phyloP scores from a whole-genome alignment of 768 basidiomycete species.

The Podaxis mareebaensis region DNA sequence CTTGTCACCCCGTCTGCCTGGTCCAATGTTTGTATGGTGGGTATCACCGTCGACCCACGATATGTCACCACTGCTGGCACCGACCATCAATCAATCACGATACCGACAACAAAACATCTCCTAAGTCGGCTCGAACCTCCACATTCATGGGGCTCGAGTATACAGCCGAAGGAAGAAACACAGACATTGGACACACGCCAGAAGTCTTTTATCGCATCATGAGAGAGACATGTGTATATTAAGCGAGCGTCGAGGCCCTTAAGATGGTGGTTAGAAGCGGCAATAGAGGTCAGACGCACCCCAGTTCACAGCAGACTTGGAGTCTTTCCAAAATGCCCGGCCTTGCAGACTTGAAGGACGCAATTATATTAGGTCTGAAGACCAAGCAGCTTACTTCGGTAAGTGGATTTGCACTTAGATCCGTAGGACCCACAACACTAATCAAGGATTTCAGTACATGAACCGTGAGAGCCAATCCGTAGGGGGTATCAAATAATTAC shows the following conservation, averaged over 20 bases:
- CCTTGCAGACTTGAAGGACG: neutral
- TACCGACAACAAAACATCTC: too few species aligned
- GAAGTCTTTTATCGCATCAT: too few species aligned
- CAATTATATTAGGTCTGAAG: neutral
- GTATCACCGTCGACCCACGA: neutral
- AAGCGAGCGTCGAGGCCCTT: neutral
- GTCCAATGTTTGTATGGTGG: neutral
- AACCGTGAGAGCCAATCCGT: neutral
- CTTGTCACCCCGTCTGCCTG: neutral
- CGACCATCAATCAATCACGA: neutral
- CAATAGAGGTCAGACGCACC: neutral
- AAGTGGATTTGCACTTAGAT: neutral
- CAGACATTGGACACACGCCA: too few species aligned
- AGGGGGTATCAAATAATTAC: neutral
- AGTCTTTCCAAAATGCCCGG: neutral
- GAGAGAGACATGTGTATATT: neutral
- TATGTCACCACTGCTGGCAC: neutral
- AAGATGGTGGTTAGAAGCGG: neutral
- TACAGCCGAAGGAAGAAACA: too few species aligned
- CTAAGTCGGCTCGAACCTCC: too few species aligned
- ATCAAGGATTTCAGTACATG: neutral
- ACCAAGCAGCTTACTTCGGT: neutral
- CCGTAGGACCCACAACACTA: neutral
- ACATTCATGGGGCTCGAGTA: too few species aligned
- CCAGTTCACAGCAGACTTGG: neutral